Evolutionary conservation across 1,284 basidiomycete genomes (phyloP).

Genomic region (Melampsora abietis-canadensis): DNA sequence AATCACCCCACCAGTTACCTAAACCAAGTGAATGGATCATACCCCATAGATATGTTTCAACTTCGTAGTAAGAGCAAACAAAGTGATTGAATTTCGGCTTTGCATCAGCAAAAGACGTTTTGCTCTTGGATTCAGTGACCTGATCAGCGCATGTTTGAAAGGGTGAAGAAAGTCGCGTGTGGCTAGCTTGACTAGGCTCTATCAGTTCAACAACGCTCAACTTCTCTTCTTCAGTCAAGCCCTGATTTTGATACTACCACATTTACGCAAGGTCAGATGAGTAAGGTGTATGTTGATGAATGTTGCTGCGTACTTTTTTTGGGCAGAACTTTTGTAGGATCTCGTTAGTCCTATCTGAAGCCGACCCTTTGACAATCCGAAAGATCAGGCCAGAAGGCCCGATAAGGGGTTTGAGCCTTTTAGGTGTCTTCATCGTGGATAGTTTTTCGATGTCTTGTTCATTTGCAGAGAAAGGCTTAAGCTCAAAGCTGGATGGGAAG

Average conservation of each 20-base stretch:
- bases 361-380: constrained; percentile 2
- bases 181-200: constrained; percentile 13
- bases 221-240: constrained; percentile 21
- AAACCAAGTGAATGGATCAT: constrained; percentile 31
- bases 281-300: not conserved
- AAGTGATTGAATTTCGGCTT: constrained; percentile 31
- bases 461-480: constrained; percentile 9
- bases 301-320: constrained; percentile 13
- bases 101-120: not conserved
- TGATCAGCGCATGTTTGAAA: not conserved
- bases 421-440: constrained; percentile 19
- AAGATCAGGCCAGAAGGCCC: constrained; percentile 14
- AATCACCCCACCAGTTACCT: constrained; percentile 31
- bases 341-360: not conserved
- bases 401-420: constrained; percentile 18
- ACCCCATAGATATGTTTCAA: constrained; percentile 17
- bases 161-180: not conserved
- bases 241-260: constrained; percentile 16
- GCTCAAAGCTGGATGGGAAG: constrained; percentile 27
- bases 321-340: constrained; percentile 25
- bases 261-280: not conserved
- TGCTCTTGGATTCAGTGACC: not conserved
- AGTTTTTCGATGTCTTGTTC: constrained; percentile 16
- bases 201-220: constrained; percentile 28
- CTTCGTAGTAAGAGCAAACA: constrained; percentile 26